A percentile compares a stretch with the other conserved stretches of the same genome.
Conservation (phyloP, 768 basidiomycete species). For the Macrocybe gigantea region DNA sequence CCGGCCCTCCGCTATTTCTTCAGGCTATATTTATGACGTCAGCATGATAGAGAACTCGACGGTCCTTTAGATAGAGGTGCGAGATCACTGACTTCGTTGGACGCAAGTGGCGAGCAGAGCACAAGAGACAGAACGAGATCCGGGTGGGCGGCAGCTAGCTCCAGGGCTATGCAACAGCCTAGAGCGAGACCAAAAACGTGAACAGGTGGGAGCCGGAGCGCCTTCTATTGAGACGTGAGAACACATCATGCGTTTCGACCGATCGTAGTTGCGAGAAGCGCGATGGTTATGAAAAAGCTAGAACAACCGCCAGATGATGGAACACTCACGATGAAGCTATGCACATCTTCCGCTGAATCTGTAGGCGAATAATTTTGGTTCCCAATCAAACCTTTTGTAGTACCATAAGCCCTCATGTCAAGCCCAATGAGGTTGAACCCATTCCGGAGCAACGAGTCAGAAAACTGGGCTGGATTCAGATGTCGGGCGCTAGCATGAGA, state of each 20-base stretch:
- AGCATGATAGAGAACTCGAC: neutral
- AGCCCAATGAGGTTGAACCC: constrained; percentile 29
- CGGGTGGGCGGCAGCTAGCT: constrained; percentile 25
- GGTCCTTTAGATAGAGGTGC: neutral
- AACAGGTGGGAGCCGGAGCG: constrained; percentile 23
- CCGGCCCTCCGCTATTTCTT: constrained; percentile 22
- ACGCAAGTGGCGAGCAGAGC: constrained; percentile 29
- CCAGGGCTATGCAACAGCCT: constrained; percentile 25
- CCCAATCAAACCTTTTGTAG: constrained; percentile 22
- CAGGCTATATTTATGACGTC: constrained; percentile 12
- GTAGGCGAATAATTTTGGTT: constrained; percentile 19
- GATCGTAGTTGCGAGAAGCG: too few species aligned
- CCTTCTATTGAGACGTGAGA: constrained; percentile 14
- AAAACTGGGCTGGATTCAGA: constrained; percentile 24
- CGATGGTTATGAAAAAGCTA: too few species aligned
- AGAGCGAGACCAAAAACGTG: constrained; percentile 32
- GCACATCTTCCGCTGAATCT: constrained; percentile 25
- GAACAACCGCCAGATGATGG: neutral
- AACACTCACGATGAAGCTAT: constrained; percentile 24
- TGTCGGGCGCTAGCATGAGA: neutral
- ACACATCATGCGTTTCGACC: too few species aligned
- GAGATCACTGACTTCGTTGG: constrained; percentile 21
- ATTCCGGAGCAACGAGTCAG: constrained; percentile 26
- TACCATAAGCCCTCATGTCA: constrained; percentile 27
- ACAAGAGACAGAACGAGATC: constrained; percentile 24